A percentile compares a stretch with the other conserved stretches of the same genome.
phyloP scores from a whole-genome alignment of 2,329 filamentous ascomycete genomes.

The Teratosphaeriaceae sp. region DNA sequence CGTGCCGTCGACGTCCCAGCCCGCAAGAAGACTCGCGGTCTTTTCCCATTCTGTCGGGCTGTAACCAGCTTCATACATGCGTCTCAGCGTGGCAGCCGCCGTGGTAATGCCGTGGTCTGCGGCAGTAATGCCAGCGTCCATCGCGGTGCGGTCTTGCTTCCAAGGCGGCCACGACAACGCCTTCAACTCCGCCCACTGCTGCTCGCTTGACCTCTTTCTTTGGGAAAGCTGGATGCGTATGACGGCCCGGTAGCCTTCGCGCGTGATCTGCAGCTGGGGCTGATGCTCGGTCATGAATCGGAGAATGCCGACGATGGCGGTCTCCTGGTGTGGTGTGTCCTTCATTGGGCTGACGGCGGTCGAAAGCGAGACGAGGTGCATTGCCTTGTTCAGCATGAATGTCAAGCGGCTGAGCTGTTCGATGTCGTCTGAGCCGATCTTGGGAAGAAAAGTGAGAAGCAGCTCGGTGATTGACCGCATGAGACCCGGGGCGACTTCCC shows the following conservation, averaged over 20 bases:
- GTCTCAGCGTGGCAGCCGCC: conserved; percentile 48
- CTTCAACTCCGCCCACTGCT: conserved; percentile 53
- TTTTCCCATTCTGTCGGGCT: conserved; percentile 45
- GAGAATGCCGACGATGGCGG: conserved; percentile 52
- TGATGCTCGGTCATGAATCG: conserved; percentile 49
- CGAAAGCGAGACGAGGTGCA: conserved; percentile 29
- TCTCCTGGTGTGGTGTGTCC: conserved; percentile 44
- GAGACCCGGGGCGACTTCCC: conserved; percentile 42
- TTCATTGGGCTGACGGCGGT: conserved; percentile 44
- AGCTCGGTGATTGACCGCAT: conserved; percentile 24
- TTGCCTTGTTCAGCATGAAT: conserved; percentile 22
- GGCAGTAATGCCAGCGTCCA: conserved; percentile 51
- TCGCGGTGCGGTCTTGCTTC: conserved; percentile 55
- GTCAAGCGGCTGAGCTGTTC: neutral
- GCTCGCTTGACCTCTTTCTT: conserved; percentile 49
- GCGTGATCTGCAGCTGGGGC: conserved; percentile 50
- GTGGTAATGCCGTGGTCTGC: conserved; percentile 50
- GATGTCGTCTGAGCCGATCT: neutral
- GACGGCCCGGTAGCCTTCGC: conserved; percentile 51
- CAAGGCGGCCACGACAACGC: conserved; percentile 58
- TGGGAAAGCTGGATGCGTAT: conserved; percentile 51
- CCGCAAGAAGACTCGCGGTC: conserved; percentile 48
- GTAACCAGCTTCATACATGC: conserved; percentile 57
- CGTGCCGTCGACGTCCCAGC: conserved; percentile 57
- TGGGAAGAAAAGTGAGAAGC: conserved; percentile 12